Evolutionary conservation across 2,329 filamentous ascomycete genomes (phyloP).

Genomic region (Eutypa lata): DNA sequence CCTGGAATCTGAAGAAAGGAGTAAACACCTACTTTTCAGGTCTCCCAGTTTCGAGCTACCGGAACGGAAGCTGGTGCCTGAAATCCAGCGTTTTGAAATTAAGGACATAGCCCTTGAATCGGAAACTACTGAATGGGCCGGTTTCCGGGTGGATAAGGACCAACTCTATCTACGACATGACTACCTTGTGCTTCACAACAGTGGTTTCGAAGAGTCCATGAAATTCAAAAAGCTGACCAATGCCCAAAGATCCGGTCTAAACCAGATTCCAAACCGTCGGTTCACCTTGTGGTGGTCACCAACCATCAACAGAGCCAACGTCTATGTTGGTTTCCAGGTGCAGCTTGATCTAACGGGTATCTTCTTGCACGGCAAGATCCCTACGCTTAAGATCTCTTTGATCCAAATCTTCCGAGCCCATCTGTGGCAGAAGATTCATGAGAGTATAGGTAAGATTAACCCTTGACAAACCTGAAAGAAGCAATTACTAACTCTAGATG

Average conservation of each 20-base stretch:
- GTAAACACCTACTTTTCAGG: constrained; percentile 33
- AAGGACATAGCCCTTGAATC: constrained; percentile 40
- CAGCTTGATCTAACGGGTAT: constrained; percentile 97
- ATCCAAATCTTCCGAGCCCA: constrained; percentile 99
- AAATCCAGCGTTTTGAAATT: constrained; percentile 35
- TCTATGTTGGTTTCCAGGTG: constrained; percentile 99
- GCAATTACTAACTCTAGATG: neutral
- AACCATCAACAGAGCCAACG: constrained; percentile 91
- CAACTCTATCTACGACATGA: constrained; percentile 49
- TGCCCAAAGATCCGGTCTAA: constrained; percentile 91
- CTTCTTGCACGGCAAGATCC: constrained; percentile 98
- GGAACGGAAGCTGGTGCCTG: constrained; percentile 14
- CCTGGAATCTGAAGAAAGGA: constrained; percentile 33
- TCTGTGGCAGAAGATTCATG: constrained; percentile 99
- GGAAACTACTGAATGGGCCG: constrained; percentile 43
- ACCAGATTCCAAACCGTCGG: constrained; percentile 97
- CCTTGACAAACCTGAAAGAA: no score
- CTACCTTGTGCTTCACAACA: constrained; percentile 44
- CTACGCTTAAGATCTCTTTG: constrained; percentile 93
- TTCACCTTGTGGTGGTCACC: constrained; percentile 98
- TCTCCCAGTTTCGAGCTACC: constrained; percentile 23
- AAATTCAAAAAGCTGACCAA: constrained; percentile 99
- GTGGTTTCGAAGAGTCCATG: constrained; percentile 65
- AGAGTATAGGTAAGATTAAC: constrained; percentile 60
- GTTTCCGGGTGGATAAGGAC: constrained; percentile 48